Conservation (phyloP, 352 stramenopile genomes). For the Elongisporangium senticosum region DNA sequence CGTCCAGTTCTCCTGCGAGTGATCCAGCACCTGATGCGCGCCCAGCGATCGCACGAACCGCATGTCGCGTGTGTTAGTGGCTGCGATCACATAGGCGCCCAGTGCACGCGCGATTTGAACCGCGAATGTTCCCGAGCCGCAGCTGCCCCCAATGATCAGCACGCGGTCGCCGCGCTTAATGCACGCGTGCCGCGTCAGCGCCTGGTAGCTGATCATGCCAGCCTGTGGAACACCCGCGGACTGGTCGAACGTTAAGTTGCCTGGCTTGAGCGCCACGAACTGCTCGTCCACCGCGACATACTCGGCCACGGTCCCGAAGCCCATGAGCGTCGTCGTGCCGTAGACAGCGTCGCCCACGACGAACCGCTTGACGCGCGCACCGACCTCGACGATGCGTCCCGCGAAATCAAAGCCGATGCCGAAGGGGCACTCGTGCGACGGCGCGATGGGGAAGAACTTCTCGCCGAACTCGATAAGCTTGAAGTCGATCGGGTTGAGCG, state of each 20-base stretch:
- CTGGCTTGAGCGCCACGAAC: conserved; percentile 32
- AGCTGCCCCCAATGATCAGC: conserved; percentile 52
- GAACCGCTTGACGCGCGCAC: conserved; percentile 17
- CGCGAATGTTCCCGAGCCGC: conserved; percentile 46
- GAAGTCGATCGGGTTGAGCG: conserved; percentile 14
- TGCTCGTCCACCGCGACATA: conserved; percentile 23
- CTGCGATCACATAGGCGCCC: conserved; percentile 22
- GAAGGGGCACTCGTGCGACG: conserved; percentile 20
- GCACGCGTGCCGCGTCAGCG: conserved; percentile 20
- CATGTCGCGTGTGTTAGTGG: conserved; percentile 33
- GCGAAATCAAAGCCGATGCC: conserved; percentile 34
- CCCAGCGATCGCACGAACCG: conserved; percentile 35
- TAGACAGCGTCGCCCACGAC: conserved; percentile 27
- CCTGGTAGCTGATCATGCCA: conserved; percentile 28
- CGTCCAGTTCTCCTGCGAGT: conserved; percentile 40
- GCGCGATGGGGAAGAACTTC: conserved; percentile 10
- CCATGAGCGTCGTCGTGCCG: conserved; percentile 8
- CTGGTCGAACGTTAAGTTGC: conserved; percentile 27
- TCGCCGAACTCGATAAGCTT: conserved; percentile 15
- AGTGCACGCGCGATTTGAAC: conserved; percentile 54
- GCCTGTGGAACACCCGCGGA: conserved; percentile 23
- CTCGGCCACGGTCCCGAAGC: conserved; percentile 24
- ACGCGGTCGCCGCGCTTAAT: conserved; percentile 24
- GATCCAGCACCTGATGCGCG: conserved; percentile 49
- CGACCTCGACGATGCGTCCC: conserved; percentile 24